Percentiles rank a stretch among this genome's conserved stretches.
Evolutionary conservation across 2,329 filamentous ascomycete species (phyloP).

Genomic region (Raffaelea arxii): DNA sequence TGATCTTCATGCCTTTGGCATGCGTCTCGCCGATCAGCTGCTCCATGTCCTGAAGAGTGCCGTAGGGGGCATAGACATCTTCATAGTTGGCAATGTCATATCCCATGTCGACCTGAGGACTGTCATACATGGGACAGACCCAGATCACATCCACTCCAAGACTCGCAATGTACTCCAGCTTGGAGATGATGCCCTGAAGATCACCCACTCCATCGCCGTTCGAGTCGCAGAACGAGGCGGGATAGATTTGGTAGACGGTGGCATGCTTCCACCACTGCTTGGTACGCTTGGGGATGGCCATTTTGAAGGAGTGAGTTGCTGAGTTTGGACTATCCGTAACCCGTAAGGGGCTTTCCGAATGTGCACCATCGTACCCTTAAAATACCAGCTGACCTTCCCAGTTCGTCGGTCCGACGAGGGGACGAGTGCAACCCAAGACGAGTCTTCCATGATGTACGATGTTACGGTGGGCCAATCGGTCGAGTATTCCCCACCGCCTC

Average conservation of each 20-base stretch:
- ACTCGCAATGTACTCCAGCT: conserved; percentile 53
- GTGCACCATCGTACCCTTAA: too few species aligned
- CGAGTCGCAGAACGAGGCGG: conserved; percentile 48
- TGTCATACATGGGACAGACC: conserved; percentile 43
- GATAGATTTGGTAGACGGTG: conserved; percentile 31
- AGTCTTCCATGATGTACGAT: too few species aligned
- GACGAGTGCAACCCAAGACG: too few species aligned
- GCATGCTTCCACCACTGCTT: conserved; percentile 15
- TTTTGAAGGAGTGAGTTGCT: too few species aligned
- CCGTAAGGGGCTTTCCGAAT: too few species aligned
- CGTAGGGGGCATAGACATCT: conserved; percentile 42
- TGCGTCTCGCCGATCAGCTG: conserved; percentile 49
- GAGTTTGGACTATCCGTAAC: too few species aligned
- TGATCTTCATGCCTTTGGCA: conserved; percentile 40
- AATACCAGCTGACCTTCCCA: too few species aligned
- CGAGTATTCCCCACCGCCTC: too few species aligned
- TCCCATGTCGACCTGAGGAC: conserved; percentile 47
- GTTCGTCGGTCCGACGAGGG: too few species aligned
- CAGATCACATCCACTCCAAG: conserved; percentile 55
- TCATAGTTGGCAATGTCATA: conserved; percentile 60
- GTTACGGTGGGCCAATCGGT: too few species aligned
- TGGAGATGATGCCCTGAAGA: conserved; percentile 52
- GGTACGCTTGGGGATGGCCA: too few species aligned
- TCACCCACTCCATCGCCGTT: conserved; percentile 56
- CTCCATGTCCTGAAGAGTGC: conserved; percentile 56